These are phyloP conservation scores for Penicillium subrubescens DNA, from an alignment of 495 filamentous ascomycete species.

Conservation along the genomic window DNA sequence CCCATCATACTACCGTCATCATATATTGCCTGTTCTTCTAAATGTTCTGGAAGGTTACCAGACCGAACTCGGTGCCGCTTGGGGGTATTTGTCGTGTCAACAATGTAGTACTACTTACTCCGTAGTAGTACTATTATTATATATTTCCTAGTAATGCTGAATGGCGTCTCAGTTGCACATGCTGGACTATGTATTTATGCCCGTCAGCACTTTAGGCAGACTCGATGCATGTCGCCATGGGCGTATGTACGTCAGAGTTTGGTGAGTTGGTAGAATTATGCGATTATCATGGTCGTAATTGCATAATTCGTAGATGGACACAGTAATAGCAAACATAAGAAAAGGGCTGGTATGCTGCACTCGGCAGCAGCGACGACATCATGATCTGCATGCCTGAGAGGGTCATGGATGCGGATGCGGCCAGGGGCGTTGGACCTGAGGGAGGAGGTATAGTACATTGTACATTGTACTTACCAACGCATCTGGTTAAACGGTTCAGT, in stretches of 20 bases:
- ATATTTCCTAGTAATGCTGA: too few species aligned
- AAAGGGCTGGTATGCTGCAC: conserved; percentile 10
- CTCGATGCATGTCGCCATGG: conserved; percentile 2
- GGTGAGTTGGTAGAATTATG: neutral
- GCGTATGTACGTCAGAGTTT: neutral
- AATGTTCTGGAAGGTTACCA: neutral
- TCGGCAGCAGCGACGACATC: conserved; percentile 21
- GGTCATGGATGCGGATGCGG: conserved; percentile 29
- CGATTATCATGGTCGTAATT: neutral
- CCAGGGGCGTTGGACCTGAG: conserved; percentile 17
- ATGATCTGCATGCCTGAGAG: conserved; percentile 33
- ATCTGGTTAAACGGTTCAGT: neutral
- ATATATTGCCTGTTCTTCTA: neutral
- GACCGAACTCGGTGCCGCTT: neutral
- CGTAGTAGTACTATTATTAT: too few species aligned
- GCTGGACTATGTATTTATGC: neutral
- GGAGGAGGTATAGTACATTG: neutral
- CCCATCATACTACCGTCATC: neutral
- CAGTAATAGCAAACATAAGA: neutral
- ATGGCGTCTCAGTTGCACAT: neutral
- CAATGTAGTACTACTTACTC: neutral
- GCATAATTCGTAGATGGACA: neutral
- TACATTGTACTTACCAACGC: neutral
- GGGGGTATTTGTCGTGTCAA: conserved; percentile 9
- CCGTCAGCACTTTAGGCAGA: conserved; percentile 2